These are phyloP conservation scores for Mycena indigotica DNA, from an alignment of 768 basidiomycete genomes.

Conservation along the genomic window DNA sequence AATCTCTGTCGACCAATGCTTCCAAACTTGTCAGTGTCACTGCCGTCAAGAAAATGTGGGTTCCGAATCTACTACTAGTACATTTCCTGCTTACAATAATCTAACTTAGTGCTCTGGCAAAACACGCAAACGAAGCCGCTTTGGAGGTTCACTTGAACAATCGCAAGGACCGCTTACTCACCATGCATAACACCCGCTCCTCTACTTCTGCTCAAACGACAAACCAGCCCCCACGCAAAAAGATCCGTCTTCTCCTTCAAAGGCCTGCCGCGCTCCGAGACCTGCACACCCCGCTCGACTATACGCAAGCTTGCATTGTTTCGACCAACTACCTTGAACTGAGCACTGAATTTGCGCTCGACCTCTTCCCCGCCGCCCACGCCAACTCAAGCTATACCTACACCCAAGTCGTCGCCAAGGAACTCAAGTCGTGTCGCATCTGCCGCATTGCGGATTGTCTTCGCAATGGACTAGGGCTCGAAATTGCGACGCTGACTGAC, in stretches of 20 bases:
- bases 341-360: not conserved
- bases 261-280: not conserved
- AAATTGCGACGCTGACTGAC: not conserved
- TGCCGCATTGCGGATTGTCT: not conserved
- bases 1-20: not conserved
- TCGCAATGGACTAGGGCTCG: not conserved
- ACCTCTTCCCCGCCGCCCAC: no score
- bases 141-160: not conserved
- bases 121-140: not conserved
- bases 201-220: not conserved
- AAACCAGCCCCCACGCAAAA: not conserved
- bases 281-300: not conserved
- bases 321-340: not conserved
- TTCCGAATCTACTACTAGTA: not conserved
- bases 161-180: not conserved
- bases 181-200: not conserved
- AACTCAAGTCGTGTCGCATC: not conserved
- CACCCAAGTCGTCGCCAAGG: not conserved
- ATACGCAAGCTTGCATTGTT: not conserved
- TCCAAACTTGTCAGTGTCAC: not conserved
- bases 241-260: not conserved
- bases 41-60: not conserved
- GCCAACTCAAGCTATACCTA: not conserved
- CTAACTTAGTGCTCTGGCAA: not conserved
- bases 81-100: not conserved